Conservation (phyloP, 192 early-diverging fungal genomes). For the Chytriomyces hyalinus region DNA sequence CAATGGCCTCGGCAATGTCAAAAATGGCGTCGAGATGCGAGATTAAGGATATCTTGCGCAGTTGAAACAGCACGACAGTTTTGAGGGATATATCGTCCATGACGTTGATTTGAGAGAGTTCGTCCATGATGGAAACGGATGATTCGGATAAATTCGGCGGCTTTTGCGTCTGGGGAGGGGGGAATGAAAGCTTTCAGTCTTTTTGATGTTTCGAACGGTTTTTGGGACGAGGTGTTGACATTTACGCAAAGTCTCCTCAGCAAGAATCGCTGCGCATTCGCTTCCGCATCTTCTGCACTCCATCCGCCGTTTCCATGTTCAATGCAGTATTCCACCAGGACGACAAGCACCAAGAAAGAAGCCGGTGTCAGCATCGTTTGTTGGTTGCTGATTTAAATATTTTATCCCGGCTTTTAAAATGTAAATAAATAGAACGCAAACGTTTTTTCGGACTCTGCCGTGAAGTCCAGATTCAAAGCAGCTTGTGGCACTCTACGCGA, state of each 20-base stretch:
- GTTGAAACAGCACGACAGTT: background rate
- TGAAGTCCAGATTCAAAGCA: too few relatives aligned
- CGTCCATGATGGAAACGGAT: background rate
- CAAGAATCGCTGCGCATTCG: background rate
- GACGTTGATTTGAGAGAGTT: background rate
- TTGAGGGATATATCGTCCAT: background rate
- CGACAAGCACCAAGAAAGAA: background rate
- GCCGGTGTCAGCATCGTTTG: background rate
- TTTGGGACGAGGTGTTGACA: background rate
- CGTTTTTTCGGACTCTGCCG: too few relatives aligned
- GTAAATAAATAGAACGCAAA: too few relatives aligned
- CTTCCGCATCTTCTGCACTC: background rate
- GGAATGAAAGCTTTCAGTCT: background rate
- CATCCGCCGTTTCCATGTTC: background rate
- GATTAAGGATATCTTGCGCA: background rate
- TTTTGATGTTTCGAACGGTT: background rate
- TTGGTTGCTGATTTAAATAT: too few relatives aligned
- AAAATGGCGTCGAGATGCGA: conserved; percentile 17
- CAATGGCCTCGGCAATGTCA: conserved; percentile 19
- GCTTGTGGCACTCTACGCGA: too few relatives aligned
- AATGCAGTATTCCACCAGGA: conserved; percentile 12
- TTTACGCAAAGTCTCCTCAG: background rate
- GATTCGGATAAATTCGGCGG: background rate
- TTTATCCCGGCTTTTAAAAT: too few relatives aligned
- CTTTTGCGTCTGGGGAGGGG: background rate